Base-by-base conservation (phyloP, 805 yeast species). In the Saturnispora ahearnii region DNA sequence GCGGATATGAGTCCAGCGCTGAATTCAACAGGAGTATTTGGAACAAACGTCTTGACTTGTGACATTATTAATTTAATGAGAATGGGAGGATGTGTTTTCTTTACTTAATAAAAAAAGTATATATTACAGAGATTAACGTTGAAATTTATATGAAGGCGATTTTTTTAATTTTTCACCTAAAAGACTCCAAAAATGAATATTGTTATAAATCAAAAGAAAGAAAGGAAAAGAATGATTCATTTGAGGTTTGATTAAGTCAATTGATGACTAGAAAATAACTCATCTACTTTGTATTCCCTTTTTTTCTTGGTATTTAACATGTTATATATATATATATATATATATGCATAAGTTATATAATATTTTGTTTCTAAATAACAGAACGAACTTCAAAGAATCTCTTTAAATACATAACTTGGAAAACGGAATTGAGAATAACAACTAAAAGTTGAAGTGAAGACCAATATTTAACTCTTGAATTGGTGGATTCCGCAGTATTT, bases 401-500 rank as follows among this genome's bases (percentile, higher is more conserved):
- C 71, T 86, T 89, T 69, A 91, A 77, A 72, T 90, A 91, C 70
- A 86, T 85, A 55, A 91, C 89, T 71, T 91, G 99, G 79, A 93
- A 93, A 50, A 90, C 59, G 28, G 96, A 87, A 73, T 89, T 93
- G 54, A 76, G 78, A 15, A 84, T 84, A 43, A 91, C 97, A 50
- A 93, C 90, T 47, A 82, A 60, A 55, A 93, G 73, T 73, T 91
- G 99, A 76, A 90, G 84, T 31, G 87, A 75, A 28, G 96, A 87
- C 99, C 99, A 91, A 87, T 95, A 93, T 69, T 91, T 91, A 57
- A 91, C 98, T 62, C 99, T 81, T 49, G 93, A 84, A 69, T 91
- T 91, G 43, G 99, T 91, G 24, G 96, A 86, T 71, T 91, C 99
- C 5, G 99, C 98, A 9, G 99, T 91, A 71, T 91, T 93, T 78